phyloP scores from a whole-genome alignment of 2,329 filamentous ascomycete species.

The Cladophialophora psammophila region DNA sequence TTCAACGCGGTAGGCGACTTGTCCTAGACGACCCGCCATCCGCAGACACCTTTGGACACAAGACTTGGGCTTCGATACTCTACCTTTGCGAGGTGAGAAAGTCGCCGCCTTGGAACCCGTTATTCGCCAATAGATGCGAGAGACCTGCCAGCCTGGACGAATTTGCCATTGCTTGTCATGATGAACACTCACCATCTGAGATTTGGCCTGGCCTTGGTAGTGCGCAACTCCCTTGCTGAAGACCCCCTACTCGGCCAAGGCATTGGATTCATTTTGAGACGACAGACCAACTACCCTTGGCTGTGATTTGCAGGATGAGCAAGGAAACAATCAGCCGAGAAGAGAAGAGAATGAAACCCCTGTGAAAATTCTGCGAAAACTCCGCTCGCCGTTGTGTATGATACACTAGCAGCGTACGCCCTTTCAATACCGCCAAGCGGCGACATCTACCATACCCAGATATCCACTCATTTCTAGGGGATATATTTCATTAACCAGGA shows the following conservation, averaged over 20 bases:
- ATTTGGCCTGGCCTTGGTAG: background rate
- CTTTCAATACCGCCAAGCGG: background rate
- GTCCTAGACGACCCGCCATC: background rate
- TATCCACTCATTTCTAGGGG: too few relatives aligned
- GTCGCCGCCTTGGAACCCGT: background rate
- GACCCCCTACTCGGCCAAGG: background rate
- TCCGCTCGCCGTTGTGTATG: background rate
- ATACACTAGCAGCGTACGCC: background rate
- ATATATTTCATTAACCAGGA: background rate
- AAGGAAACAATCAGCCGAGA: background rate
- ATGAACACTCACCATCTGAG: background rate
- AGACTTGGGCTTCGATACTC: background rate
- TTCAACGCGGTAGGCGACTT: background rate
- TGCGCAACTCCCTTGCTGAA: background rate
- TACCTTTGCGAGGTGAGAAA: background rate
- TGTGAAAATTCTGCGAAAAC: background rate
- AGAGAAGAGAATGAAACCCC: background rate
- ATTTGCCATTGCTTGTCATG: background rate
- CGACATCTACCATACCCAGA: background rate
- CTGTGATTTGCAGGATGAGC: background rate
- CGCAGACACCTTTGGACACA: background rate
- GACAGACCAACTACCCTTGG: background rate
- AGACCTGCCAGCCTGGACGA: background rate
- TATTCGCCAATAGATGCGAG: background rate
- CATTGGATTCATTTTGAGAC: background rate